Conservation (phyloP, 106 monocot species). For the Iris macrosiphon region DNA sequence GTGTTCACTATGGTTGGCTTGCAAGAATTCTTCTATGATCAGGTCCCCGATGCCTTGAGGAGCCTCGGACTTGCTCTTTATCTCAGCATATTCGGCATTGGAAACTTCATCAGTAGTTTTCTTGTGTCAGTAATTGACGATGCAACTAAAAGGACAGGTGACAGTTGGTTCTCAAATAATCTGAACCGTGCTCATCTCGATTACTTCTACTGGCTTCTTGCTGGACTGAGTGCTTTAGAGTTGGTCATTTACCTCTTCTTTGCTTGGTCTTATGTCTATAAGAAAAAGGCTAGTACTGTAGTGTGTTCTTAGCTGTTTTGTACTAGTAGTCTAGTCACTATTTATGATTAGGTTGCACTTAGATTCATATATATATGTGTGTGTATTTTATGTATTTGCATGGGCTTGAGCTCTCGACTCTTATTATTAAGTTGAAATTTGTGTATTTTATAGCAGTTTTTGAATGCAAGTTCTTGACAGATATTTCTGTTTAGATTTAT, state of each 20-base stretch:
- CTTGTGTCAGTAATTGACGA: slow-evolving; percentile 27
- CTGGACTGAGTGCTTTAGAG: neutral
- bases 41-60: slow-evolving; percentile 34
- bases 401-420: too few species aligned
- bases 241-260: neutral
- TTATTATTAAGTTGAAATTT: too few species aligned
- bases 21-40: slow-evolving; percentile 55
- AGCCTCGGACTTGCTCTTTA: slow-evolving; percentile 42
- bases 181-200: slow-evolving; percentile 13
- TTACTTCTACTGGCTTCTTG: slow-evolving; percentile 17
- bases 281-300: slow-evolving; percentile 1
- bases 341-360: too few species aligned
- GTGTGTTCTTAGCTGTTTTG: too few species aligned
- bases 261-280: slow-evolving; percentile 1
- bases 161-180: slow-evolving; percentile 13
- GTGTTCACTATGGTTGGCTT: slow-evolving; percentile 36
- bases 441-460: too few species aligned
- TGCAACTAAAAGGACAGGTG: slow-evolving; percentile 3
- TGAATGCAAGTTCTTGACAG: too few species aligned
- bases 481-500: too few species aligned
- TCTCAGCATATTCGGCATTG: slow-evolving; percentile 35
- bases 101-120: slow-evolving; percentile 35
- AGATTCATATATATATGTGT: too few species aligned
- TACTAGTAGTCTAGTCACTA: too few species aligned
- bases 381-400: too few species aligned